Evolutionary conservation across 352 stramenopile species (phyloP), one percentile per base, ranked within the genome.

Genomic region (Phytophthora citricola): DNA sequence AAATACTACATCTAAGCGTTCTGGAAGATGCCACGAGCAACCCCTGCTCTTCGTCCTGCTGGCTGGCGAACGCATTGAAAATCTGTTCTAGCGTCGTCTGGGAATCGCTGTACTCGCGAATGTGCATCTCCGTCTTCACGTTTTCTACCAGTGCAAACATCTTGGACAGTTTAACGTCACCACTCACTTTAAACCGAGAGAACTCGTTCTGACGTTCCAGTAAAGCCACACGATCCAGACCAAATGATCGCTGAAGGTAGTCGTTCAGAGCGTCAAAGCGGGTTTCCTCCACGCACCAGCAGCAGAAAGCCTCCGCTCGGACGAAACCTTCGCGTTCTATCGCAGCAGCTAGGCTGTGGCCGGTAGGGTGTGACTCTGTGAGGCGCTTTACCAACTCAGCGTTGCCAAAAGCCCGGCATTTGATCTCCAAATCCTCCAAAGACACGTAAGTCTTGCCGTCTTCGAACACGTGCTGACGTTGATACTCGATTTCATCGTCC

Each of bases 21-120:
- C 17, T 61, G 58, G 17, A 45, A 50, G 36, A 56, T 51, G 24
- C 62, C 62, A 11, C 68, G 68, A 41, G 48, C 68, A 3, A 66
- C 47, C 1, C 68, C 45, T 66, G 41, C 32, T 81, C 69, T 20
- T 83, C 73, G 8, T 57, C 17, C 17, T 20, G 17, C 17, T 20
- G 17, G 0, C 0, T 20, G 3, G 89, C 89, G 55, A 96, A 97
- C 8, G 64, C 59, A 58, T 95, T 94, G 78, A 97, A 97, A 26
- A 96, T 92, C 66, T 96, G 89, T 75, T 97, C 87, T 32, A 97
- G 60, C 15, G 86, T 93, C 26, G 85, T 93, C 67, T 97, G 87
- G 20, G 68, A 90, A 9, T 96, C 73, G 34, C 79, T 86, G 72
- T 96, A 96, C 54, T 95, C 85, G 15, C 80, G 71, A 44, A 96